Evolutionary conservation across 257 asterid genomes (phyloP), one percentile per base, ranked within the genome.

Genomic region (Coffea canephora): DNA sequence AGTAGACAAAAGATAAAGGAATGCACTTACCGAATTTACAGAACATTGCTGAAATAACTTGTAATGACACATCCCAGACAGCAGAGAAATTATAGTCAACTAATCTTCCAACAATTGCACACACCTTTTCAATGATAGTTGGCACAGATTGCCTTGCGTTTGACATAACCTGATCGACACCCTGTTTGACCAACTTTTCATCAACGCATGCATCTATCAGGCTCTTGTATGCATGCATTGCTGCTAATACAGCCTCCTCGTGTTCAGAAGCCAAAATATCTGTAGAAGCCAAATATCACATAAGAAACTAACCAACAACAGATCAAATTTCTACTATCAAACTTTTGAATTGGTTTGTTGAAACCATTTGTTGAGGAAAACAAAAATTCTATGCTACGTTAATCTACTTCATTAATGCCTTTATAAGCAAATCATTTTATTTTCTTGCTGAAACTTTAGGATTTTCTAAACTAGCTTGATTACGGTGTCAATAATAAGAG

Each of bases 41-140:
- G 87, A 94, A 92, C 90, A 92, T 87, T 61, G 91, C 62, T 19
- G 97, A 87, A 83, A 93, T 92, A 78, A 96, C 89, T 89, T 90
- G 94, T 80, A 96, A 92, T 13, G 99, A 89, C 90, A 83, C 82
- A 82, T 92, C 97, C 99, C 95, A 92, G 66, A 90, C 96, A 34
- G 92, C 88, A 84, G 87, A 92, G 82, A 84, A 91, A 46, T 85
- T 94, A 88, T 96, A 92, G 79, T 86, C 87, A 59, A 96, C 94
- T 85, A 96, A 85, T 88, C 99, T 91, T 78, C 87, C 97, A 83
- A 91, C 83, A 74, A 88, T 89, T 66, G 88, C 97, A 84, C 98
- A 96, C 46, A 94, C 70, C 89, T 92, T 96, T 75, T 90, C 97
- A 50, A 96, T 89, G 79, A 92, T 85, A 49, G 98, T 90, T 77